Percentiles rank a stretch among this genome's conserved stretches.
phyloP scores from a whole-genome alignment of 441 rosid genomes.

The Syzygium syzygioides region DNA sequence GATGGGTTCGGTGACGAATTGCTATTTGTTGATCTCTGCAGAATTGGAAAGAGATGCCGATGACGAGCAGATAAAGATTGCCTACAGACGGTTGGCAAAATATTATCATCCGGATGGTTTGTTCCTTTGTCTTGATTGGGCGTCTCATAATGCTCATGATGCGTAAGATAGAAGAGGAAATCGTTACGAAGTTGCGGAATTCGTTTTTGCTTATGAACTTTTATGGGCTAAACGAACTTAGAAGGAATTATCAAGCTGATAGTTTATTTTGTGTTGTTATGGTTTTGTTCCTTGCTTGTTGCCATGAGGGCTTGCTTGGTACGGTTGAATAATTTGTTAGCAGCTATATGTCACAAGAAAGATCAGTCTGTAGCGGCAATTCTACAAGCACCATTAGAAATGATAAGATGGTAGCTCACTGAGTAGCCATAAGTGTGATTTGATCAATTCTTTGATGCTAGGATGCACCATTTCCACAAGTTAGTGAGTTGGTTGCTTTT shows the following conservation, averaged over 20 bases:
- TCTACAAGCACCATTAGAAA: not conserved
- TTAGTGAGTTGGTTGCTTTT: not conserved
- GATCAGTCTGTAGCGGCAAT: not conserved
- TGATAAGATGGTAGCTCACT: not conserved
- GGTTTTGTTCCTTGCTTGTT: not conserved
- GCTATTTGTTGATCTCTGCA: constrained; percentile 10
- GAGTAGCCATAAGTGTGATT: not conserved
- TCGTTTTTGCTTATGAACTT: not conserved
- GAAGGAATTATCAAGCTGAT: not conserved
- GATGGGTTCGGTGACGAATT: not conserved
- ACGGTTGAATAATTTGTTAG: not conserved
- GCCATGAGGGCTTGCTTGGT: not conserved
- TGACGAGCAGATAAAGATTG: constrained; percentile 77
- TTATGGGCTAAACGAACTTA: not conserved
- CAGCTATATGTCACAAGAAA: not conserved
- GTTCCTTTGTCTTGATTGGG: constrained; percentile 4
- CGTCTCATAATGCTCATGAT: not conserved
- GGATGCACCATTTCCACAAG: not conserved
- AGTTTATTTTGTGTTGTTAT: not conserved
- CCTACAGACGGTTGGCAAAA: constrained; percentile 87
- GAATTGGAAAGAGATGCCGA: constrained; percentile 82
- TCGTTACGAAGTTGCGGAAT: not conserved
- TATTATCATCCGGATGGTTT: constrained; percentile 95
- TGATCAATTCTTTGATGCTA: not conserved
- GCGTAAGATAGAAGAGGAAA: not conserved